A percentile compares a stretch with the other conserved stretches of the same genome.
These are phyloP conservation scores for Ganoderma resinaceum DNA, from an alignment of 1,284 basidiomycete species.

Conservation along the genomic window DNA sequence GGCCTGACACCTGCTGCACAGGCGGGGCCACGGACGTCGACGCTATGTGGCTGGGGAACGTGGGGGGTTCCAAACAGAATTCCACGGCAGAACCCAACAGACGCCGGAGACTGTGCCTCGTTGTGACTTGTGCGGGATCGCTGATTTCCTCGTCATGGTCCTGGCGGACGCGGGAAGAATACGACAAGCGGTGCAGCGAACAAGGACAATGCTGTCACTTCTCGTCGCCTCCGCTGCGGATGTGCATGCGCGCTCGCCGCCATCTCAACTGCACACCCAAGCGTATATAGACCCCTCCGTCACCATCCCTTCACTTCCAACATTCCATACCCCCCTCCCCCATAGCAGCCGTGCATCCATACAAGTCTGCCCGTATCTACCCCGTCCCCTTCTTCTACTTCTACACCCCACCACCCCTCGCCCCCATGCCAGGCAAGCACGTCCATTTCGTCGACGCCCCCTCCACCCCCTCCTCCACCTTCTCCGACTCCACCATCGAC, in stretches of 20 bases:
- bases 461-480: conserved; percentile 26
- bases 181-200: neutral
- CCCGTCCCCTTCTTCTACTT: conserved; percentile 4
- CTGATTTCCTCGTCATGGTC: neutral
- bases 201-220: neutral
- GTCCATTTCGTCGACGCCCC: conserved; percentile 30
- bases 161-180: neutral
- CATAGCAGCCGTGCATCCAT: neutral
- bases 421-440: conserved; percentile 28
- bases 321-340: neutral
- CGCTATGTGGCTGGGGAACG: neutral
- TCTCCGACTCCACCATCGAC: conserved; percentile 25
- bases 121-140: neutral
- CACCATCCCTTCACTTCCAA: conserved; percentile 2
- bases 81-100: neutral
- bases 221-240: conserved; percentile 2
- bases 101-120: neutral
- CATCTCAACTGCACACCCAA: conserved; percentile 3
- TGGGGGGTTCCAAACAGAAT: neutral
- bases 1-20: neutral
- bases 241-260: neutral
- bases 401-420: neutral
- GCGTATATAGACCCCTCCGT: neutral
- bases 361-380: neutral
- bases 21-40: neutral